A percentile compares a stretch with the other conserved stretches of the same genome.
phyloP scores from a whole-genome alignment of 495 filamentous ascomycete species.

The Xylaria acuta region DNA sequence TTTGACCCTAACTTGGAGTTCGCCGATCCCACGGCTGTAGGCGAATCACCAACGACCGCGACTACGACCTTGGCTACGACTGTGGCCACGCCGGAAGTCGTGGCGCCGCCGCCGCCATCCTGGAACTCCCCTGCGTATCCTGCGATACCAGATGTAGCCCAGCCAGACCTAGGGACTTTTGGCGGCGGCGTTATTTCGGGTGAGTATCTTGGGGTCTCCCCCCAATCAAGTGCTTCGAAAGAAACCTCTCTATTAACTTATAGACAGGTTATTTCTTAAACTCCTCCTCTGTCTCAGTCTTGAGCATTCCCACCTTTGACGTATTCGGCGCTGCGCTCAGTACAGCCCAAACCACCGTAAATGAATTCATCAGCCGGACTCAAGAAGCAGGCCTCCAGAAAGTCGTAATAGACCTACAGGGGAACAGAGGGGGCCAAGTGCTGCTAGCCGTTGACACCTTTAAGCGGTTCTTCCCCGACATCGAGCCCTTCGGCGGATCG shows the following conservation, averaged over 20 bases:
- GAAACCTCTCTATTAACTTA: not conserved
- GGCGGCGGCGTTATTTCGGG: conserved; percentile 45
- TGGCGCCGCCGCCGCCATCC: conserved; percentile 15
- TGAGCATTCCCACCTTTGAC: not conserved
- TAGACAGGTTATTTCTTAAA: conserved; percentile 2
- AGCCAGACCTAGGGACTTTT: conserved; percentile 40
- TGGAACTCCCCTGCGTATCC: conserved; percentile 46
- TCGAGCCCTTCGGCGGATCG: conserved; percentile 50
- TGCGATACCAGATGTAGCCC: conserved; percentile 38
- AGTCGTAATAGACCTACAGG: conserved; percentile 59
- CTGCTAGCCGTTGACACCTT: conserved; percentile 55
- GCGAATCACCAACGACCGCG: not conserved
- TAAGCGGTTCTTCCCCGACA: conserved; percentile 59
- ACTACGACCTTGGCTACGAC: not conserved
- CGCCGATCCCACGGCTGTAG: not conserved
- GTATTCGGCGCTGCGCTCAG: not conserved
- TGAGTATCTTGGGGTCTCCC: not conserved
- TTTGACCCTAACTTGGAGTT: conserved; percentile 28
- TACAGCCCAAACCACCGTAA: conserved; percentile 3
- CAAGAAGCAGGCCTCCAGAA: conserved; percentile 47
- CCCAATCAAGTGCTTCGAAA: not conserved
- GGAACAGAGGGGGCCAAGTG: conserved; percentile 53
- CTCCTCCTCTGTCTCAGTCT: conserved; percentile 1
- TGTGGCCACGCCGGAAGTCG: not conserved
- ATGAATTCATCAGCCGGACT: conserved; percentile 49